phyloP scores from a whole-genome alignment of 1,139 yeast genomes.

The Petasospora fabianii region DNA sequence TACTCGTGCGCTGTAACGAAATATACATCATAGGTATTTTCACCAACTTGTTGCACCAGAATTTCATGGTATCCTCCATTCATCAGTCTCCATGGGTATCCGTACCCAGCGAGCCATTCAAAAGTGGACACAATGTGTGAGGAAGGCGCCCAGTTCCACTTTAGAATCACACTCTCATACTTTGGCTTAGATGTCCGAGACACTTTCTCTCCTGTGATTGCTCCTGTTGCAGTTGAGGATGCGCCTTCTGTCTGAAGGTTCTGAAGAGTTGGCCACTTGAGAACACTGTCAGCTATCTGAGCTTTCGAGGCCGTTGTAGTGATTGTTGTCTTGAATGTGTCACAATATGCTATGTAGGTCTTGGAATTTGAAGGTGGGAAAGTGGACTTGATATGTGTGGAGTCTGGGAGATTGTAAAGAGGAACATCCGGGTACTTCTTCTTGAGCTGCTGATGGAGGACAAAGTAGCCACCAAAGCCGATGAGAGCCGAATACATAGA shows the following conservation, averaged over 20 bases:
- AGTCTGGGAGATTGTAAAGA: conserved; percentile 17
- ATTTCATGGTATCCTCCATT: conserved; percentile 25
- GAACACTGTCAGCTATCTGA: conserved; percentile 1
- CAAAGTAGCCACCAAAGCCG: conserved; percentile 18
- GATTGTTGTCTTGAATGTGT: conserved; percentile 18
- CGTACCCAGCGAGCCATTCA: conserved; percentile 19
- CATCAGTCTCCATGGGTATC: conserved; percentile 27
- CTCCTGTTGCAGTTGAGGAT: not conserved
- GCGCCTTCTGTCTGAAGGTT: not conserved
- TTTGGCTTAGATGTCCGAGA: not conserved
- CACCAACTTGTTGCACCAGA: conserved; percentile 9
- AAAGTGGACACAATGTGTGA: conserved; percentile 10
- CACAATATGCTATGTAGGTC: conserved; percentile 19
- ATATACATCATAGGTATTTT: conserved; percentile 18
- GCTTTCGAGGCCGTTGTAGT: not conserved
- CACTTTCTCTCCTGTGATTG: not conserved
- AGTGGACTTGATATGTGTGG: conserved; percentile 11
- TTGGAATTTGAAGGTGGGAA: conserved; percentile 9
- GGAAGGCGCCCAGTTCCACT: conserved; percentile 11
- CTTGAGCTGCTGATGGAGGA: conserved; percentile 16
- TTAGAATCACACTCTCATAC: conserved; percentile 3
- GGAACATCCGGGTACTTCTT: conserved; percentile 19
- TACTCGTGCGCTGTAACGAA: conserved; percentile 22
- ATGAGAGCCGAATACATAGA: conserved; percentile 11
- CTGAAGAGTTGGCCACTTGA: conserved; percentile 6